Conservation (phyloP, 257 asterid species). For the Scutellaria barbata region DNA sequence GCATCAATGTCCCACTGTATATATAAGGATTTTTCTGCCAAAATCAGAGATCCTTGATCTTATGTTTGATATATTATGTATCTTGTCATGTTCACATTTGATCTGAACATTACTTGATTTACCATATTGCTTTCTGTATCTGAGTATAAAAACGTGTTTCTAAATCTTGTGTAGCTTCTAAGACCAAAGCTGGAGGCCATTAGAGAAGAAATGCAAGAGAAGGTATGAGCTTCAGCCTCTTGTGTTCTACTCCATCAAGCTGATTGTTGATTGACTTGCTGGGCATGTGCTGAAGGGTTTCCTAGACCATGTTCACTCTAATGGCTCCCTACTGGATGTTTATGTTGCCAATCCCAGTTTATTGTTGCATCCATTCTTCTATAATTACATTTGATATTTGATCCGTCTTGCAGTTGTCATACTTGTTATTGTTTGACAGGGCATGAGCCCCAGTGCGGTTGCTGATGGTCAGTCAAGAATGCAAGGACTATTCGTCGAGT, state of each 20-base stretch:
- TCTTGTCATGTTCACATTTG: conserved; percentile 9
- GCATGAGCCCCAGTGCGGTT: conserved; percentile 70
- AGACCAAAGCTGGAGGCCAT: conserved; percentile 75
- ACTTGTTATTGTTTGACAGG: conserved; percentile 53
- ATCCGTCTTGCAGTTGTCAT: conserved; percentile 15
- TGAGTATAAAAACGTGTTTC: conserved; percentile 31
- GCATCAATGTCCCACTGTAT: neutral
- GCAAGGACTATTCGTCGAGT: conserved; percentile 71
- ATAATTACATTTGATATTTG: conserved; percentile 7
- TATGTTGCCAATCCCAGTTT: conserved; percentile 26
- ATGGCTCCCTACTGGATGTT: conserved; percentile 14
- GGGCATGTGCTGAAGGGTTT: conserved; percentile 10
- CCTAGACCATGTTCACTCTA: neutral
- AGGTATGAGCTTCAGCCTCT: conserved; percentile 51
- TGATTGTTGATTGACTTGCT: conserved; percentile 20
- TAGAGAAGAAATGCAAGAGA: conserved; percentile 72
- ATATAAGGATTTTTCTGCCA: conserved; percentile 6
- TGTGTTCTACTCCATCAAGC: conserved; percentile 25
- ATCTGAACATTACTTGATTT: conserved; percentile 10
- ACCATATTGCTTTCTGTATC: conserved; percentile 24
- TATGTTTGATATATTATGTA: conserved; percentile 12
- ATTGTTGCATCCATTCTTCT: conserved; percentile 28
- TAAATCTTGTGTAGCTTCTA: conserved; percentile 66
- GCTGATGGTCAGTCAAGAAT: conserved; percentile 78
- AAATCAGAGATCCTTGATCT: neutral